Evolutionary conservation across 768 basidiomycete species (phyloP), one percentile per base, ranked within the genome.

Genomic region (Lactarius indigo): DNA sequence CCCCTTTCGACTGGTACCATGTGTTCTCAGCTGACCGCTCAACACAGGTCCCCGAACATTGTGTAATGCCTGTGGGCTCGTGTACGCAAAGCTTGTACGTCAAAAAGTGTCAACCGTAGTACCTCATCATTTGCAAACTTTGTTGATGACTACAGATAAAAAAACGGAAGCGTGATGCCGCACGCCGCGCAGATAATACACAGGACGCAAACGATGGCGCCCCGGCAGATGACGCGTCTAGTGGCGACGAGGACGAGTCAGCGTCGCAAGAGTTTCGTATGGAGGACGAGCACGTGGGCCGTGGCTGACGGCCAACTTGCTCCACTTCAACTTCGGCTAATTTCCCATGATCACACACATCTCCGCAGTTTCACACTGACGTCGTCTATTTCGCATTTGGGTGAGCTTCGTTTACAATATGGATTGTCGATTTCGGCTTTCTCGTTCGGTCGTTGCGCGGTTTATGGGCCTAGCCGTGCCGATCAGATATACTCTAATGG

Each of bases 41-140:
- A 44, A 18, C 31, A 30, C 35, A 91, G 90, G 91, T 60, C 91
- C 91, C 28, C 83, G 91, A 74, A 92, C 91, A 63, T 79, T 93
- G 61, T 93, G 91, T 75, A 93, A 93, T 74, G 91, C 91, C 13
- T 93, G 91, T 76, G 91, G 91, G 62, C 84, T 93, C 70, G 91
- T 93, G 66, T 93, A 91, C 75, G 91, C 91, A 63, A 93, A 93
- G 79, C 81, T 92, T 76, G 90, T 92, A 70, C 69, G 69, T 69
- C 69, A 70, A 65, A 59, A 52, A 56, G 42, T 57, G 56, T 68
- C 60, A 44, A 54, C 54, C 13, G 12, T 55, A 59, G 55, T 57
- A 15, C 55, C 67, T 64, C 60, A 42, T 63, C 56, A 47, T 59
- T 58, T 61, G 28, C 44, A 60, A 60, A 50, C 44, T 44, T 57